Evolutionary conservation across 768 basidiomycete genomes (phyloP), one percentile per base, ranked within the genome.

Genomic region (Pleurotus pulmonarius): DNA sequence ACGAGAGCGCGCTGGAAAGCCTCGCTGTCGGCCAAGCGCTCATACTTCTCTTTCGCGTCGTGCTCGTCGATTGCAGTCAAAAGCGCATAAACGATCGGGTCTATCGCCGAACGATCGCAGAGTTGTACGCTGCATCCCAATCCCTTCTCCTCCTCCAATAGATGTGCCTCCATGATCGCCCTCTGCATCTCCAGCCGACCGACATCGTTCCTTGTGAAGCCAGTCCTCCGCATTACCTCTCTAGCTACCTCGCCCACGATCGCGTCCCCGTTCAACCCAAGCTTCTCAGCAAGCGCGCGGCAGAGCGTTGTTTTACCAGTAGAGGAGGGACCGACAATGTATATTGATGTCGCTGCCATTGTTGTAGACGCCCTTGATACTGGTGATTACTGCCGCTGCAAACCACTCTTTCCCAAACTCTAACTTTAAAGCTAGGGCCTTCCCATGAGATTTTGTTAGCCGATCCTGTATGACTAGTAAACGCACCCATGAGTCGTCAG

Each of bases 301-400:
- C 83, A 86, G 3, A 87, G 74, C 0, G 86, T 87, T 22, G 86
- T 85, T 67, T 88, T 89, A n/a, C 87, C 87, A 11, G 82, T 83
- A 13, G 85, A 86, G 67, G 82, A 79, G 25, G 82, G 82, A 5
- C 82, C 83, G 46, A 83, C 67, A 43, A 85, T 65, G 58, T 78
- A 83, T 40, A 80, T 61, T 40, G 64, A 60, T 53, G 60, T 71
- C n/a, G 46, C 9, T 20, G 46, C 8, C 46, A 47, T 47, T 63
- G 52, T 34, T 1, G 29, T 34, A 34, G 29, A 34, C 29, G 29
- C 29, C 29, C 9, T 34, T 34, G 9, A 29, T 8, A 29, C 29
- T 29, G 8, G 8, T 29, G 7, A 7, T 29, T 8, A 9, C 29
- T 8, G 29, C 29, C 29, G 29, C 29, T 6, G 29, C 29, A 34